phyloP scores from a whole-genome alignment of 1,284 basidiomycete species.

The Fomitopsis betulina region DNA sequence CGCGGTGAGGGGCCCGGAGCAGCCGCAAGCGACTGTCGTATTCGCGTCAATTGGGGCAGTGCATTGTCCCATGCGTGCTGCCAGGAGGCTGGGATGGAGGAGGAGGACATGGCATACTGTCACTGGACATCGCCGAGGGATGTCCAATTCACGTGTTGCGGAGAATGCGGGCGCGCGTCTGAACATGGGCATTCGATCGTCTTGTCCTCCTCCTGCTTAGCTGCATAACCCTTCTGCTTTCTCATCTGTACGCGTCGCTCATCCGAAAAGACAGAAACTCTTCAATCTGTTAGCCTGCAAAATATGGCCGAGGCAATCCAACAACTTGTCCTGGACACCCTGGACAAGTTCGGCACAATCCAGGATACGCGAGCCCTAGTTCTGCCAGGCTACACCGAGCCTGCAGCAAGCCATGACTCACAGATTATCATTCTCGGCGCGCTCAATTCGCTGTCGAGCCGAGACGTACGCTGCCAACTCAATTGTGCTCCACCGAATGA shows the following conservation, averaged over 20 bases:
- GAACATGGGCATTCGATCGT: slow-evolving; percentile 1
- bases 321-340: slow-evolving; percentile 70
- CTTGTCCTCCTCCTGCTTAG: neutral
- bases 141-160: neutral
- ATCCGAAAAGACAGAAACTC: neutral
- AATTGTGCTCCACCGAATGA: slow-evolving; percentile 2
- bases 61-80: slow-evolving; percentile 62
- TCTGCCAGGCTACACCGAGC: slow-evolving; percentile 58
- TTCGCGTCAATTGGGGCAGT: slow-evolving; percentile 45
- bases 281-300: neutral
- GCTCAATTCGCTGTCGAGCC: slow-evolving; percentile 82
- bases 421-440: slow-evolving; percentile 85
- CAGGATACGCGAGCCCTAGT: slow-evolving; percentile 71
- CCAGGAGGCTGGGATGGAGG: slow-evolving; percentile 33
- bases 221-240: neutral
- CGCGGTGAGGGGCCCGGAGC: slow-evolving; percentile 34
- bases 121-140: slow-evolving; percentile 9
- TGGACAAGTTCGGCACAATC: slow-evolving; percentile 58
- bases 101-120: slow-evolving; percentile 16
- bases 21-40: slow-evolving; percentile 36
- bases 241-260: neutral
- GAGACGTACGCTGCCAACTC: slow-evolving; percentile 58
- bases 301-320: slow-evolving; percentile 75
- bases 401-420: slow-evolving; percentile 62
- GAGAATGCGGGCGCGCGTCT: neutral